Percentiles rank a stretch among this genome's conserved stretches.
These are phyloP conservation scores for Kwoniella shandongensis DNA, from an alignment of 768 basidiomycete species.

Conservation along the genomic window DNA sequence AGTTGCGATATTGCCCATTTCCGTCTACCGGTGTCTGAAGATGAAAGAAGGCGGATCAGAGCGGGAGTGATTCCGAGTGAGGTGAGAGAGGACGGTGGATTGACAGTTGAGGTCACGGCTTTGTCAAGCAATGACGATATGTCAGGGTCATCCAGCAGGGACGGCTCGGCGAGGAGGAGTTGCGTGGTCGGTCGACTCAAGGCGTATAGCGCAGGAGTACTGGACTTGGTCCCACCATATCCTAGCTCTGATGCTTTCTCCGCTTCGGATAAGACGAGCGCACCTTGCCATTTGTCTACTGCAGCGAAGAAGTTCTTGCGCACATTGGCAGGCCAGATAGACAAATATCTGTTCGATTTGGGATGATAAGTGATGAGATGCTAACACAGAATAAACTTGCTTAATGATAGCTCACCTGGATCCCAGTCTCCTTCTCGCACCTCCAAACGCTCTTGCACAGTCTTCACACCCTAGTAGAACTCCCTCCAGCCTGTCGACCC, in stretches of 20 bases:
- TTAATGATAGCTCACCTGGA: slow-evolving; percentile 64
- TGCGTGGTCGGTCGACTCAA: slow-evolving; percentile 35
- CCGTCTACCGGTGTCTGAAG: slow-evolving; percentile 6
- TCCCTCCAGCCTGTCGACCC: slow-evolving; percentile 62
- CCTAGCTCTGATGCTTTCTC: slow-evolving; percentile 46
- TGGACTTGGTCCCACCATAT: slow-evolving; percentile 48
- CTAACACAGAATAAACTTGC: slow-evolving; percentile 8
- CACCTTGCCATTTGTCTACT: slow-evolving; percentile 69
- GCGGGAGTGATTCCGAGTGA: slow-evolving; percentile 24
- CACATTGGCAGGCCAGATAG: slow-evolving; percentile 60
- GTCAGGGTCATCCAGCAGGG: slow-evolving; percentile 19
- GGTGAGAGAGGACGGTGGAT: slow-evolving; percentile 1
- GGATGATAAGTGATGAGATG: slow-evolving; percentile 2
- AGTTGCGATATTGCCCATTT: slow-evolving; percentile 36
- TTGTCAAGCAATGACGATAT: slow-evolving; percentile 23
- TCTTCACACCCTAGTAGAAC: slow-evolving; percentile 66
- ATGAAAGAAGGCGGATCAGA: slow-evolving; percentile 25
- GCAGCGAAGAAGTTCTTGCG: slow-evolving; percentile 63
- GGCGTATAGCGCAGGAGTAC: slow-evolving; percentile 12
- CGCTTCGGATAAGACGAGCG: slow-evolving; percentile 60
- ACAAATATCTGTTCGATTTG: slow-evolving; percentile 68
- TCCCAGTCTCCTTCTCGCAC: slow-evolving; percentile 65
- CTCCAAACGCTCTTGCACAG: slow-evolving; percentile 69
- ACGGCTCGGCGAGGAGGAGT: slow-evolving; percentile 39
- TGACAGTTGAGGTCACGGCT: slow-evolving; percentile 5